A percentile compares a stretch with the other conserved stretches of the same genome.
phyloP scores from a whole-genome alignment of 495 filamentous ascomycete genomes.

The Aspergillus carlsbadensis region DNA sequence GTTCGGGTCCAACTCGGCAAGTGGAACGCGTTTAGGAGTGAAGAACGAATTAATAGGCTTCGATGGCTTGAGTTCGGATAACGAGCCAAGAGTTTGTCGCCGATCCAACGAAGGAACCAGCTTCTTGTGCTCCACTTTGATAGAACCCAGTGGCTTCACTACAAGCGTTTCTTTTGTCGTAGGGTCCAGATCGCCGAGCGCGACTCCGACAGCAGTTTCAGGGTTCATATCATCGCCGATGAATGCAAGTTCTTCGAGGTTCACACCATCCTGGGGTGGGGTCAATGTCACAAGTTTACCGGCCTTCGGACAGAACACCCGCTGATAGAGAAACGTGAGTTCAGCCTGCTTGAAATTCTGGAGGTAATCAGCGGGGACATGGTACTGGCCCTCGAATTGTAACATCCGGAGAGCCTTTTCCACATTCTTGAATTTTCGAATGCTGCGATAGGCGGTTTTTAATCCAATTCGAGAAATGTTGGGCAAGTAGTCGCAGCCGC shows the following conservation, averaged over 20 bases:
- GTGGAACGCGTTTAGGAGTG: constrained; percentile 69
- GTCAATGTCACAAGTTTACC: constrained; percentile 72
- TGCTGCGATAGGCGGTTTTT: constrained; percentile 86
- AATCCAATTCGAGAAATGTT: constrained; percentile 83
- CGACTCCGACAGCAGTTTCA: constrained; percentile 70
- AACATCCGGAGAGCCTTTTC: constrained; percentile 80
- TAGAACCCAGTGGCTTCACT: constrained; percentile 30
- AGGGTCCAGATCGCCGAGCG: constrained; percentile 83
- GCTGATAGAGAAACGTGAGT: constrained; percentile 87
- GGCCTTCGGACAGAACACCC: constrained; percentile 81
- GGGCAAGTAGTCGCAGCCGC: constrained; percentile 94
- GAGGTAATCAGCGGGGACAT: constrained; percentile 75
- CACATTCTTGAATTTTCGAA: constrained; percentile 84
- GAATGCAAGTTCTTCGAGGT: constrained; percentile 67
- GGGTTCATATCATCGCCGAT: constrained; percentile 73
- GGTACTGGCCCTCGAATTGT: constrained; percentile 81
- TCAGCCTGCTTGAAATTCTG: constrained; percentile 80
- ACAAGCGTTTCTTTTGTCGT: constrained; percentile 75
- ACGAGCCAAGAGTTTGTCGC: constrained; percentile 45
- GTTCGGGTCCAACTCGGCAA: constrained; percentile 87
- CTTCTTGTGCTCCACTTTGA: constrained; percentile 31
- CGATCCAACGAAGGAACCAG: constrained; percentile 31
- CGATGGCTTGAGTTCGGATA: constrained; percentile 57
- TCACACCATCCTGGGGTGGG: constrained; percentile 55
- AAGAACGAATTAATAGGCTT: constrained; percentile 78